These are phyloP conservation scores for Sugiyamaella qingdaonensis DNA, from an alignment of 805 yeast species.

Conservation along the genomic window DNA sequence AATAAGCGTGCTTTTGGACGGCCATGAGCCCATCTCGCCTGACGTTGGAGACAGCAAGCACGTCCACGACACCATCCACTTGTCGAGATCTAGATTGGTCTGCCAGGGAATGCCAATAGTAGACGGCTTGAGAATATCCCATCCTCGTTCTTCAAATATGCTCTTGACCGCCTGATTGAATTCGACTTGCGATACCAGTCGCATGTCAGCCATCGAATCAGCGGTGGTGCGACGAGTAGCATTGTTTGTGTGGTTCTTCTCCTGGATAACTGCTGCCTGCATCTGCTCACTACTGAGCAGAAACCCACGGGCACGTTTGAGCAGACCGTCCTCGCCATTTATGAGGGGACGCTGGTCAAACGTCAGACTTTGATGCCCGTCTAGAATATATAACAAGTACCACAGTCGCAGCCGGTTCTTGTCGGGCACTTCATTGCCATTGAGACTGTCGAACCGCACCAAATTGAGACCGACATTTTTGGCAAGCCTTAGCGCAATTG, in stretches of 20 bases:
- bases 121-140: constrained; percentile 58
- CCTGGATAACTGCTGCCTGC: neutral
- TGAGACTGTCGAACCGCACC: constrained; percentile 12
- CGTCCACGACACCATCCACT: constrained; percentile 81
- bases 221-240: neutral
- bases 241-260: neutral
- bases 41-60: constrained; percentile 58
- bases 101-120: constrained; percentile 65
- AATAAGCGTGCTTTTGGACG: constrained; percentile 62
- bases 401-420: constrained; percentile 54
- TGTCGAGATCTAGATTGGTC: constrained; percentile 61
- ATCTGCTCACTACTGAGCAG: constrained; percentile 24
- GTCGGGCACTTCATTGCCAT: constrained; percentile 23
- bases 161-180: constrained; percentile 60
- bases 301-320: constrained; percentile 41
- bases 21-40: constrained; percentile 50
- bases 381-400: constrained; percentile 61
- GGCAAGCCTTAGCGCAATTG: constrained; percentile 64
- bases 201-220: constrained; percentile 38
- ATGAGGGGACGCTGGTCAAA: constrained; percentile 55
- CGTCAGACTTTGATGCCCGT: constrained; percentile 64
- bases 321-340: constrained; percentile 41
- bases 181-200: constrained; percentile 65
- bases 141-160: constrained; percentile 54
- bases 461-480: constrained; percentile 46